phyloP scores from a whole-genome alignment of 2,329 filamentous ascomycete species.

The Diaporthe caulivora region DNA sequence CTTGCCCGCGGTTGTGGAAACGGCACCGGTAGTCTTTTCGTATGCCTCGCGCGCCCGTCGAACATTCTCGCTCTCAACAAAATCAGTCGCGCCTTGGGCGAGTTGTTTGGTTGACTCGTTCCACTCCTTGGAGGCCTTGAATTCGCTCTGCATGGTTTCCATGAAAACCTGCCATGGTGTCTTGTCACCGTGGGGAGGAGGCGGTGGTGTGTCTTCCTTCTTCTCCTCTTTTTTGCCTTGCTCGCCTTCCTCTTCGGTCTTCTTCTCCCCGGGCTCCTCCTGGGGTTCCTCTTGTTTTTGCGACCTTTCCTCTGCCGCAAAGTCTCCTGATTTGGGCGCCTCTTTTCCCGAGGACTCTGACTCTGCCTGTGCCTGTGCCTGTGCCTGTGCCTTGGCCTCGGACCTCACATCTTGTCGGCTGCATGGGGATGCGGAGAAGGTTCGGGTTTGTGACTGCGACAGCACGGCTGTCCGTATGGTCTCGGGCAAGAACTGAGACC shows the following conservation, averaged over 20 bases:
- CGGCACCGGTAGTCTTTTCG: slow-evolving; percentile 85
- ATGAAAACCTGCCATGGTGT: slow-evolving; percentile 99
- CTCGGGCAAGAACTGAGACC: slow-evolving; percentile 60
- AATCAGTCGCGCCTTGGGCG: slow-evolving; percentile 87
- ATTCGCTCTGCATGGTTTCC: slow-evolving; percentile 93
- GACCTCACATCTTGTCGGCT: slow-evolving; percentile 50
- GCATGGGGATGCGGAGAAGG: slow-evolving; percentile 54
- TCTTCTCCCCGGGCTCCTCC: slow-evolving; percentile 58
- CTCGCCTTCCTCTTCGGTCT: slow-evolving; percentile 58
- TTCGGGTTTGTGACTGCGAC: slow-evolving; percentile 47
- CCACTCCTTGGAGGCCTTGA: slow-evolving; percentile 98
- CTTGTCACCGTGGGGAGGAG: slow-evolving; percentile 97
- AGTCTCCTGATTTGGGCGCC: slow-evolving; percentile 46
- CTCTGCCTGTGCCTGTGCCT: no score
- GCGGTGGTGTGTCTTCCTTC: slow-evolving; percentile 80
- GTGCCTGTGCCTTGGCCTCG: slow-evolving; percentile 49
- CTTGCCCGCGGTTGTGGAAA: slow-evolving; percentile 81
- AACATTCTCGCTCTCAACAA: slow-evolving; percentile 92
- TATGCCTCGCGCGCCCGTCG: slow-evolving; percentile 89
- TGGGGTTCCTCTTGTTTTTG: slow-evolving; percentile 57
- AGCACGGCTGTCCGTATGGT: slow-evolving; percentile 52
- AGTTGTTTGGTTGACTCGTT: slow-evolving; percentile 98
- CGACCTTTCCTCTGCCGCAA: slow-evolving; percentile 49
- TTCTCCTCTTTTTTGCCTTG: slow-evolving; percentile 69
- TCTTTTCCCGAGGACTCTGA: slow-evolving; percentile 54